Percentiles rank a stretch among this genome's conserved stretches.
These are phyloP conservation scores for Mitragyna speciosa DNA, from an alignment of 257 asterid genomes.

Conservation along the genomic window DNA sequence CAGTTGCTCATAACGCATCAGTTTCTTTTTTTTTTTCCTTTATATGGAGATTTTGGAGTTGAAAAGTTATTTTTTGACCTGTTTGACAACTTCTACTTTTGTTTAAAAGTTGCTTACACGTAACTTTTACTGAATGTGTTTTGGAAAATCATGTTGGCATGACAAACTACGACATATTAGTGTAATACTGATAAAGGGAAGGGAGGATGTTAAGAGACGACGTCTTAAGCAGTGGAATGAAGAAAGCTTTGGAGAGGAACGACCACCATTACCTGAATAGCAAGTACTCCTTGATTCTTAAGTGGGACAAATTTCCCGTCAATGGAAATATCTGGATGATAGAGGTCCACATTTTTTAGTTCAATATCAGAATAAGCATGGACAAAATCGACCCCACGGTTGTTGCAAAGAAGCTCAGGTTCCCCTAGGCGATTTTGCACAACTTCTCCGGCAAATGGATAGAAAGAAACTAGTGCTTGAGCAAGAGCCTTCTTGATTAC, in stretches of 20 bases:
- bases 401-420: constrained; percentile 62
- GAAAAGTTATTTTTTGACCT: too few relatives aligned
- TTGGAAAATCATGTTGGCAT: too few relatives aligned
- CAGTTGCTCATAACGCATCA: too few relatives aligned
- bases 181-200: too few relatives aligned
- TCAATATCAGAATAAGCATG: constrained; percentile 46
- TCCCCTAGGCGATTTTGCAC: constrained; percentile 46
- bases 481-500: constrained; percentile 42
- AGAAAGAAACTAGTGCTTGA: constrained; percentile 42
- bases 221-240: too few relatives aligned
- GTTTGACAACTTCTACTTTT: neutral
- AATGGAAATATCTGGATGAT: constrained; percentile 37
- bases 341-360: constrained; percentile 38
- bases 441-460: constrained; percentile 58
- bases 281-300: constrained; percentile 44
- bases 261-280: constrained; percentile 46
- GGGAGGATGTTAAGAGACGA: too few relatives aligned
- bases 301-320: constrained; percentile 48
- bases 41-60: too few relatives aligned
- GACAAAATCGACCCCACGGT: constrained; percentile 52
- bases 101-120: neutral
- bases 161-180: too few relatives aligned
- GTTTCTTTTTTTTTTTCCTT: too few relatives aligned
- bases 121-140: neutral
- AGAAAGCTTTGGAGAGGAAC: neutral